Evolutionary conservation across 2,329 filamentous ascomycete species (phyloP), one percentile per base, ranked within the genome.

Genomic region (Thelonectria discophora): DNA sequence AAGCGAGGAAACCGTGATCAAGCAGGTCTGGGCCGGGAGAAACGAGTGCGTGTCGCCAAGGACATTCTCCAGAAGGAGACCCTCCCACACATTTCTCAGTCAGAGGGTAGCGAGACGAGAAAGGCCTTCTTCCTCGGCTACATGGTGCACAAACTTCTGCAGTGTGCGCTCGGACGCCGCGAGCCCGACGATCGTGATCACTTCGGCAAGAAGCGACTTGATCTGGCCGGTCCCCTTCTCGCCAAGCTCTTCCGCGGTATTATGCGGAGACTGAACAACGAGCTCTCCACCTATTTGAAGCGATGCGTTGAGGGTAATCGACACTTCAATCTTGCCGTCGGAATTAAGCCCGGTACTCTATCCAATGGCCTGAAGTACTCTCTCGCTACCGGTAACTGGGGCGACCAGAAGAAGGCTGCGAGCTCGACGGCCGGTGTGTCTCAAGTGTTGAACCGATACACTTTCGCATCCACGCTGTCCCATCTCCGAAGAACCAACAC

Each of bases 71-170:
- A 97, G 77, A 98, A 97, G 81, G 96, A 99, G 77, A 91, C 97
- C 67, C 81, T 99, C 48, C 96, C 95, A 21, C 95, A 99, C 74
- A 98, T 99, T 64, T 97, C 94, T 1, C 95, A 99, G 76, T 89
- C 87, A 63, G 93, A 97, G 77, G 95, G 95, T 27, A 96, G 93
- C 69, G 94, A 98, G 76, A 98, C 94, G 1, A 85, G 93, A 61
- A 99, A 99, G 76, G 95, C 96, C 2, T 99, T 97, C 80, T 99
- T 98, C 84, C 82, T 99, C 50, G 95, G 96, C 20, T 99, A 99
- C 79, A 99, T 99, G 94, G 92, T 98, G 48, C 94, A 99, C 79
- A 91, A 95, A 75, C 86, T 99, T 70, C 84, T 98, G 21, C 94
- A 97, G 77, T 97, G 94, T 75, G 92, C 94, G 56, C 85, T 99